Evolutionary conservation across 495 filamentous ascomycete genomes (phyloP).

Genomic region (Penicillium maclennaniae): DNA sequence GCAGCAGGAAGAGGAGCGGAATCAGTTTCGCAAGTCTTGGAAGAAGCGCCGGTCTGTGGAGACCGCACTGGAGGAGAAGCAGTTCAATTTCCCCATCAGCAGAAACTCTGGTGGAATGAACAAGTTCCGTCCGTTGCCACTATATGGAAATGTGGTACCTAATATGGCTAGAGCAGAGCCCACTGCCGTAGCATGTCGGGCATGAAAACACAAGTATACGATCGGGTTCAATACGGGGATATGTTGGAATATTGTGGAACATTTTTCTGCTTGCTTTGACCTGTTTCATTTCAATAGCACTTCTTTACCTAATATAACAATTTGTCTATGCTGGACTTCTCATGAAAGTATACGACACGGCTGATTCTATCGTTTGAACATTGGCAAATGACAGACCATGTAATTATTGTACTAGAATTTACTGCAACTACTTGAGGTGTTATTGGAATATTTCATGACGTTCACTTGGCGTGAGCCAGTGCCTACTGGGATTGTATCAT

Average conservation of each 20-base stretch:
- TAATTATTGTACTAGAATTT: too few relatives aligned
- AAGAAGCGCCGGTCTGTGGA: constrained; percentile 24
- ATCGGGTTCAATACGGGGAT: background rate
- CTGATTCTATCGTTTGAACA: too few relatives aligned
- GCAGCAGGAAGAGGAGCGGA: constrained; percentile 37
- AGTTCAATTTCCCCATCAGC: background rate
- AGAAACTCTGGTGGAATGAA: constrained; percentile 4
- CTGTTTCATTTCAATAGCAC: background rate
- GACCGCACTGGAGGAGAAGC: background rate
- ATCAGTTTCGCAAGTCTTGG: constrained; percentile 41
- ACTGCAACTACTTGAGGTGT: background rate
- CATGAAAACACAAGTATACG: constrained; percentile 2
- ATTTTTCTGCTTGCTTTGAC: background rate
- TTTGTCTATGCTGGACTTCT: background rate
- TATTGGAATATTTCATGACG: constrained; percentile 1
- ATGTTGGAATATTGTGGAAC: background rate
- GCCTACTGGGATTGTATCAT: constrained; percentile 2
- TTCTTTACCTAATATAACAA: background rate
- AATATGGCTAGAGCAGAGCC: constrained; percentile 10
- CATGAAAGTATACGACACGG: too few relatives aligned
- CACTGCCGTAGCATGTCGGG: constrained; percentile 12
- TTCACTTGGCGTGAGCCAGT: background rate
- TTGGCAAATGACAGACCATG: too few relatives aligned
- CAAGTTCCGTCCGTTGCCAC: constrained; percentile 20
- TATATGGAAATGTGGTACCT: constrained; percentile 9